Conservation (phyloP, 2,329 filamentous ascomycete species). For the Neospermospora avenae region DNA sequence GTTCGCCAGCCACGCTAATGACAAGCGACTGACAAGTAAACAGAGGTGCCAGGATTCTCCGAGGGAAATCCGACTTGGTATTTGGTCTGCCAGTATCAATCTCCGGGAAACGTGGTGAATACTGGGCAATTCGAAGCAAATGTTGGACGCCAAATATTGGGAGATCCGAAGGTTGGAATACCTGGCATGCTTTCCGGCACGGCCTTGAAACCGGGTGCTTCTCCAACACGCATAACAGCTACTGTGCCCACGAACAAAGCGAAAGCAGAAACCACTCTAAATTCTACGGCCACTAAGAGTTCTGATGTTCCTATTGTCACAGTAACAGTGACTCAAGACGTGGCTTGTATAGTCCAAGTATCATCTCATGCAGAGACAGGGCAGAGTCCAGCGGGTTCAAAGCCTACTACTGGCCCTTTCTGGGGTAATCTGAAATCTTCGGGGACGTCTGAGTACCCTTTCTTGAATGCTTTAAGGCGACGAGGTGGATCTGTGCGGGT, state of each 20-base stretch:
- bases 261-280: not conserved
- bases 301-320: not conserved
- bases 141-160: not conserved
- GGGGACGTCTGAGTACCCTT: not conserved
- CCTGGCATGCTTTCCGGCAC: not conserved
- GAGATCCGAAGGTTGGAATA: constrained; percentile 1
- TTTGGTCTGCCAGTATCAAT: not conserved
- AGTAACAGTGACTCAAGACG: not conserved
- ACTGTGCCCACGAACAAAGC: not conserved
- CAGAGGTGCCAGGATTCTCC: not conserved
- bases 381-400: not conserved
- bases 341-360: not conserved
- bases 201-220: not conserved
- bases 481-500: not conserved
- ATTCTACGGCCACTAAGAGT: not conserved
- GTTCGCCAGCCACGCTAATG: not conserved
- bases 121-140: not conserved
- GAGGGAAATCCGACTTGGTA: not conserved
- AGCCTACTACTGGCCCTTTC: not conserved
- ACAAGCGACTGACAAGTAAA: not conserved
- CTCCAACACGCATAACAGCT: not conserved
- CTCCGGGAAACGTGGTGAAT: not conserved
- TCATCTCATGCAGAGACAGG: not conserved
- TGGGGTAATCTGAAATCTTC: not conserved
- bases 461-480: not conserved